Conservation (phyloP, 345 rosid genomes). For the Lenwebbia sp. region DNA sequence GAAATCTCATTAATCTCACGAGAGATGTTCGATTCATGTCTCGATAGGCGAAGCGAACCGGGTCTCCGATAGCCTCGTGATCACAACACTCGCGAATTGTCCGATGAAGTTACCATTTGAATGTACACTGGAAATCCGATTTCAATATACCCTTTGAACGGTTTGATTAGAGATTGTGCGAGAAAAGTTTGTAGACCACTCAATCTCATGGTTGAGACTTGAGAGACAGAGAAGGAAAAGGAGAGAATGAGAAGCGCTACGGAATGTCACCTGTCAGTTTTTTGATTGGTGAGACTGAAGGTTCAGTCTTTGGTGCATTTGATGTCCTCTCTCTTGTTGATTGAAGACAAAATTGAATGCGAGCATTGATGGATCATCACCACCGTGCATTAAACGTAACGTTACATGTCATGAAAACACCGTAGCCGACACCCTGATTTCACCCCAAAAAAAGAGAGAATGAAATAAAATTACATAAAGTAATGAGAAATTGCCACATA, state of each 20-base stretch:
- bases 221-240: not conserved
- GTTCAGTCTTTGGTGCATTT: not conserved
- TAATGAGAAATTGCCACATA: not conserved
- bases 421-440: not conserved
- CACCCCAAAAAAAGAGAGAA: not conserved
- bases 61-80: not conserved
- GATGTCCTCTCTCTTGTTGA: not conserved
- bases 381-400: not conserved
- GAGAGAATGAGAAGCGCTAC: not conserved
- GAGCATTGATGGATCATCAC: not conserved
- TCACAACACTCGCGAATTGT: not conserved
- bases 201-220: not conserved
- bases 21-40: not conserved
- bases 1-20: not conserved
- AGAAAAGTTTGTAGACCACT: not conserved
- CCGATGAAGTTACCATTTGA: not conserved
- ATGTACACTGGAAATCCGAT: not conserved
- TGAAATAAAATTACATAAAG: too few species aligned
- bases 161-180: not conserved
- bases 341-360: not conserved
- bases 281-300: not conserved
- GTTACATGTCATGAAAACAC: not conserved
- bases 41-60: not conserved
- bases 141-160: not conserved
- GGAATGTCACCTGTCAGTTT: not conserved